A percentile compares a stretch with the other conserved stretches of the same genome.
Evolutionary conservation across 306 rosid genomes (phyloP).

Genomic region (Datisca glomerata): DNA sequence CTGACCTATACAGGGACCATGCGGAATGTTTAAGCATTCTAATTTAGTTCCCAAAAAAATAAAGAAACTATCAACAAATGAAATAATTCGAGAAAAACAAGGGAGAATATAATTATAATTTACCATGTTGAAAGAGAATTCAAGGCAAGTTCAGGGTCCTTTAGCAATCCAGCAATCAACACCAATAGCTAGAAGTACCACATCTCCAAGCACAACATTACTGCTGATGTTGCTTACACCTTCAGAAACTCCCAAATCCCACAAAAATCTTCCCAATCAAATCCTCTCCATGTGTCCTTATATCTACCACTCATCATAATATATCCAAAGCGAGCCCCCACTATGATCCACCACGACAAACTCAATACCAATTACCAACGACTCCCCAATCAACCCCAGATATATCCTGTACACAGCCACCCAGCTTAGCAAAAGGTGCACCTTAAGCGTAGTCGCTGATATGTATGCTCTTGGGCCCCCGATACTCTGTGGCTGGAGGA

Average conservation of each 20-base stretch:
- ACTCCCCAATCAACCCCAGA: slow-evolving; percentile 54
- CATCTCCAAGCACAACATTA: slow-evolving; percentile 62
- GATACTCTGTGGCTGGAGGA: slow-evolving; percentile 69
- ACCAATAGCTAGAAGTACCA: slow-evolving; percentile 84
- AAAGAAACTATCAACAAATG: too few relatives aligned
- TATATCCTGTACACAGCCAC: slow-evolving; percentile 40
- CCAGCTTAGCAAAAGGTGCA: slow-evolving; percentile 49
- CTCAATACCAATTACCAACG: slow-evolving; percentile 47
- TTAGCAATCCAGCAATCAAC: slow-evolving; percentile 56
- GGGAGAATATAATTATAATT: background rate
- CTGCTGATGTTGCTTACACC: slow-evolving; percentile 54
- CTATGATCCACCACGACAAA: slow-evolving; percentile 74
- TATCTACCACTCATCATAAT: slow-evolving; percentile 48
- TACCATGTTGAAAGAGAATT: slow-evolving; percentile 68
- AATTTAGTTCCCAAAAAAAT: too few relatives aligned
- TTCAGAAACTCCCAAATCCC: slow-evolving; percentile 48
- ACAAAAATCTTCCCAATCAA: slow-evolving; percentile 24
- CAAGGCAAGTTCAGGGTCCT: slow-evolving; percentile 55
- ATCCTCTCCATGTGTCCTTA: slow-evolving; percentile 53
- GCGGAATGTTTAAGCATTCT: too few relatives aligned
- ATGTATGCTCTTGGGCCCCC: slow-evolving; percentile 63
- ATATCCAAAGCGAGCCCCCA: slow-evolving; percentile 47
- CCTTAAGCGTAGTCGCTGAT: slow-evolving; percentile 29
- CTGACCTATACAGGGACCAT: too few relatives aligned
- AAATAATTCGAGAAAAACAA: background rate